Conservation (phyloP, 2,329 filamentous ascomycete species). For the Penicillium glabrum region DNA sequence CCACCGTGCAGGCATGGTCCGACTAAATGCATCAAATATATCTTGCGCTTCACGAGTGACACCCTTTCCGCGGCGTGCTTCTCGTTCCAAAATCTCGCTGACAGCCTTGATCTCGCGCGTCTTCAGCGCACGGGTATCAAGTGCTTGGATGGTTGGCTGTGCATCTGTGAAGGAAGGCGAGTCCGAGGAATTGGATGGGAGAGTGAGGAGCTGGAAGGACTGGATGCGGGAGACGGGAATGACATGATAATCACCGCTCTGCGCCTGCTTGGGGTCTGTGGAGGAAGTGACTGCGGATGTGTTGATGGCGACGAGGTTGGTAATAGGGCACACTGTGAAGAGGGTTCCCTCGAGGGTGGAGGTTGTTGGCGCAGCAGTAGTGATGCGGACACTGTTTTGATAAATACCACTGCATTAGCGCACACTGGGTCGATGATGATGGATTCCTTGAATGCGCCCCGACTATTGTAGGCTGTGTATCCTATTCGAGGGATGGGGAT, state of each 20-base stretch:
- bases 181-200: conserved; percentile 33
- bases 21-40: conserved; percentile 61
- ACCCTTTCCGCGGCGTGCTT: conserved; percentile 60
- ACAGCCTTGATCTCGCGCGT: conserved; percentile 58
- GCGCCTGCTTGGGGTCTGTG: conserved; percentile 35
- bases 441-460: neutral
- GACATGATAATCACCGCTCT: conserved; percentile 59
- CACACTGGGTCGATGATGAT: neutral
- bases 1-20: conserved; percentile 63
- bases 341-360: conserved; percentile 61
- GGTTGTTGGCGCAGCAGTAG: conserved; percentile 51
- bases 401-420: neutral
- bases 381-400: conserved; percentile 55
- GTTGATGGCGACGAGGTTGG: conserved; percentile 63
- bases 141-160: conserved; percentile 41
- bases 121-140: conserved; percentile 57
- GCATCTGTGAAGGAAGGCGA: conserved; percentile 49
- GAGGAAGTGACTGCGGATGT: conserved; percentile 46
- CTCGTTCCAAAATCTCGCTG: conserved; percentile 56
- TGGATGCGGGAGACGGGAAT: conserved; percentile 61
- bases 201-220: conserved; percentile 55
- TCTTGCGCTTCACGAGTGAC: conserved; percentile 63
- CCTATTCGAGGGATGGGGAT: neutral
- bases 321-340: conserved; percentile 61
- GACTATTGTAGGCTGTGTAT: neutral